Evolutionary conservation across 208 protist species (phyloP), one percentile per base, ranked within the genome.

Genomic region (Trypanosoma cruzi): DNA sequence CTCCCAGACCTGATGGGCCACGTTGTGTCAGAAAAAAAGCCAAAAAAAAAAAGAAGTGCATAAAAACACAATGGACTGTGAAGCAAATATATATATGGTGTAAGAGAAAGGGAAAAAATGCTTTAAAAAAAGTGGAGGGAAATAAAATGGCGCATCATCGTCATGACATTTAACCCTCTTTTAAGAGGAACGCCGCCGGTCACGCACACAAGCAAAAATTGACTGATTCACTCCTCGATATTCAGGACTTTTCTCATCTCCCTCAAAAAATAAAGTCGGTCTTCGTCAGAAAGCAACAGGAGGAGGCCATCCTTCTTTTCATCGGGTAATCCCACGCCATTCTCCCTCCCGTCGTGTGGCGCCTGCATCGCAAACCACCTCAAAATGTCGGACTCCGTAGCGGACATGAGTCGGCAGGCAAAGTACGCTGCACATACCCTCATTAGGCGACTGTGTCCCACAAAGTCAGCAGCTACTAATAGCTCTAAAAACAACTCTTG

Each of bases 401-500:
- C 14, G 24, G 83, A 80, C 78, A 88, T 81, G 26, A 93, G 59
- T 66, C 88, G 85, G 52, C 76, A 81, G n/a, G 72, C 63, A 32
- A 93, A 69, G 54, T 89, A 85, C 14, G 70, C 67, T 20, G 71
- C 76, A 46, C 81, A 88, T 48, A 80, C 40, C 22, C 73, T 68
- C 42, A 67, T 68, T 34, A 93, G 64, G 18, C 62, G 71, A 29
- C 55, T 55, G 29, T 85, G 80, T 46, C 82, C 82, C 10, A 93
- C 31, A 52, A 76, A 93, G 62, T 89, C 85, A 4, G 82, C 88
- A 11, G 80, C 65, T 13, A 79, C 69, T 26, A 89, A 64, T 40
- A 93, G 77, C 63, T 90, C 82, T 56, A 90, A 70, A n/a, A 93
- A 46, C 28, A 52, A 46, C 6, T 64, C 54, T 64, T 90, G 84